A percentile compares a stretch with the other conserved stretches of the same genome.
Evolutionary conservation across 2,329 filamentous ascomycete species (phyloP).

Genomic region (Fusarium sp.): DNA sequence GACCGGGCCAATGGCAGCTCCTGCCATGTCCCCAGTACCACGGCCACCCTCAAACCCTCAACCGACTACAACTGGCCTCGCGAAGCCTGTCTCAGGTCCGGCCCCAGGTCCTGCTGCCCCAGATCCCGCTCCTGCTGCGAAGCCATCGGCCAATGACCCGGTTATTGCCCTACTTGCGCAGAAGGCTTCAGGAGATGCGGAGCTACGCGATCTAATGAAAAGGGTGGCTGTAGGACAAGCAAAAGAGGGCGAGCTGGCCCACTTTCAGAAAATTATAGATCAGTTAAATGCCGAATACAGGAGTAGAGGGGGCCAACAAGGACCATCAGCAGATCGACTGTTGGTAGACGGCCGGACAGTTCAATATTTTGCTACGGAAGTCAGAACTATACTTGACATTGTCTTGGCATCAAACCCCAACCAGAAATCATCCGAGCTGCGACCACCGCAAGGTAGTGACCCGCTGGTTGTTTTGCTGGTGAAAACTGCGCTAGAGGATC

Average conservation of each 20-base stretch:
- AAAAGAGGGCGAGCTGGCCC: constrained; percentile 76
- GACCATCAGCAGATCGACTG: constrained; percentile 67
- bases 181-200: constrained; percentile 77
- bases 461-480: constrained; percentile 69
- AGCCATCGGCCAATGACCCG: constrained; percentile 68
- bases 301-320: constrained; percentile 63
- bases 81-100: constrained; percentile 33
- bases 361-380: constrained; percentile 71
- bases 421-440: constrained; percentile 66
- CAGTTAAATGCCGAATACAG: constrained; percentile 75
- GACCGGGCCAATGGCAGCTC: constrained; percentile 37
- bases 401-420: constrained; percentile 70
- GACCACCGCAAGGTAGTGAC: constrained; percentile 67
- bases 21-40: constrained; percentile 47
- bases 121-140: constrained; percentile 35
- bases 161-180: constrained; percentile 85
- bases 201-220: constrained; percentile 84
- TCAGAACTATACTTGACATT: constrained; percentile 69
- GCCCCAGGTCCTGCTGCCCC: constrained; percentile 28
- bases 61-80: constrained; percentile 32
- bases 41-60: constrained; percentile 37
- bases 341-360: constrained; percentile 69
- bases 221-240: constrained; percentile 83
- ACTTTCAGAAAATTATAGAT: constrained; percentile 85
- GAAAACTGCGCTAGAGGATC: constrained; percentile 68